phyloP scores from a whole-genome alignment of 805 yeast species.

The Metschnikowia borealis region DNA sequence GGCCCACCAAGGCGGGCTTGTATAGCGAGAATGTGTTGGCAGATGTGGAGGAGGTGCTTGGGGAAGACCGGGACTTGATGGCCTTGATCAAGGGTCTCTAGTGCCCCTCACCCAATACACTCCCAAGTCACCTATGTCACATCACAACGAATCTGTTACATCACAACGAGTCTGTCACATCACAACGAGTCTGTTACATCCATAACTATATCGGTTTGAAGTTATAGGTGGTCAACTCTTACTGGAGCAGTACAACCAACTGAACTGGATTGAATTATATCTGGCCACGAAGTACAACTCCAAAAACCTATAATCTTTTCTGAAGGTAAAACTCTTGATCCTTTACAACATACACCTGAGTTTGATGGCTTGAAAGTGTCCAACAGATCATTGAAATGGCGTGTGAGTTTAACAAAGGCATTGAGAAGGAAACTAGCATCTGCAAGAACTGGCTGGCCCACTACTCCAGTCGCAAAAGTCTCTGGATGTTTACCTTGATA shows the following conservation, averaged over 20 bases:
- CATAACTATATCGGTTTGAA: background rate
- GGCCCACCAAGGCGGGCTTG: constrained; percentile 72
- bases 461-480: constrained; percentile 33
- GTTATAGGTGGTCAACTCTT: too few relatives aligned
- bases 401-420: constrained; percentile 64
- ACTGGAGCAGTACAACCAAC: too few relatives aligned
- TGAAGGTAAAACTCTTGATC: too few relatives aligned
- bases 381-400: constrained; percentile 47
- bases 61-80: constrained; percentile 48
- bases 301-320: too few relatives aligned
- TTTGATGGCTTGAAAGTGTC: too few relatives aligned
- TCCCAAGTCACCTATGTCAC: too few relatives aligned
- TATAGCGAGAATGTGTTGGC: constrained; percentile 72
- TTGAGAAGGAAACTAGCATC: constrained; percentile 61
- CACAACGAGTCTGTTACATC: background rate
- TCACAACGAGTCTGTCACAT: too few relatives aligned
- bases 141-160: background rate
- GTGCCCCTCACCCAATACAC: background rate
- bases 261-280: too few relatives aligned
- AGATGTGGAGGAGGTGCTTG: constrained; percentile 67
- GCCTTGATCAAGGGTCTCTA: constrained; percentile 33
- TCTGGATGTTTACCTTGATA: constrained; percentile 23
- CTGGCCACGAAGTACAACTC: too few relatives aligned
- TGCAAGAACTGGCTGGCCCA: constrained; percentile 49
- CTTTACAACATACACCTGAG: too few relatives aligned